These are phyloP conservation scores for Penicillium sp. DNA, from an alignment of 2,329 filamentous ascomycete genomes.

Conservation along the genomic window DNA sequence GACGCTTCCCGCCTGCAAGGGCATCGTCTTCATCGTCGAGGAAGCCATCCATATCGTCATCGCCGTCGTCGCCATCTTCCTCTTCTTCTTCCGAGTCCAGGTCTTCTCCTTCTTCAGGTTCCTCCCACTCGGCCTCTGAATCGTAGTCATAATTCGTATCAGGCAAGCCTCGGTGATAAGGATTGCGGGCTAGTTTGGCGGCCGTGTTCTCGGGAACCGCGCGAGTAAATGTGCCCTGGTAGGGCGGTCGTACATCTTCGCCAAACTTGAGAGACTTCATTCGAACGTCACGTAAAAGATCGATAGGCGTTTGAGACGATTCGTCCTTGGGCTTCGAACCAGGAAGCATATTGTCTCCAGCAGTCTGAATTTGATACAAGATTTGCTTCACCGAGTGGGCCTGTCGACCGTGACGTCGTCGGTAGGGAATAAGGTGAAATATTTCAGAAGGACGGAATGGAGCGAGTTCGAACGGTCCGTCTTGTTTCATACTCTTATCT, in stretches of 20 bases:
- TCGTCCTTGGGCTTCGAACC: slow-evolving; percentile 32
- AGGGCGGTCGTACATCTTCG: slow-evolving; percentile 59
- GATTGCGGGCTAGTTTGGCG: slow-evolving; percentile 49
- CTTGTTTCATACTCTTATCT: slow-evolving; percentile 35
- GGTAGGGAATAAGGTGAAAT: slow-evolving; percentile 38
- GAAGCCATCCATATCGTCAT: slow-evolving; percentile 83
- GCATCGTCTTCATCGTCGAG: slow-evolving; percentile 77
- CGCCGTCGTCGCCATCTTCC: slow-evolving; percentile 57
- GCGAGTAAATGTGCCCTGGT: slow-evolving; percentile 57
- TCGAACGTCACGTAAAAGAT: slow-evolving; percentile 45
- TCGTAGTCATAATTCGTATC: slow-evolving; percentile 61
- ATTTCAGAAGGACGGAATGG: slow-evolving; percentile 33
- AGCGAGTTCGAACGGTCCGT: slow-evolving; percentile 6
- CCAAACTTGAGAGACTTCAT: slow-evolving; percentile 56
- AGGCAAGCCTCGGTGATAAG: slow-evolving; percentile 47
- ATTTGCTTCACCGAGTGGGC: slow-evolving; percentile 53
- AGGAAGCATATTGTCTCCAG: slow-evolving; percentile 12
- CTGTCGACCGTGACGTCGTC: slow-evolving; percentile 29
- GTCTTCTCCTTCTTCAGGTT: slow-evolving; percentile 67
- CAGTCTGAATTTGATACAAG: slow-evolving; percentile 51
- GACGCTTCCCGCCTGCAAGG: slow-evolving; percentile 49
- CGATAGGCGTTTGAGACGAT: slow-evolving; percentile 28
- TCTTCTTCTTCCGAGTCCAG: slow-evolving; percentile 60
- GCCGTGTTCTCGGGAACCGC: slow-evolving; percentile 37
- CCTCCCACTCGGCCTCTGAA: slow-evolving; percentile 61